Evolutionary conservation across 805 yeast genomes (phyloP).

Genomic region (Suhomyces sp.): DNA sequence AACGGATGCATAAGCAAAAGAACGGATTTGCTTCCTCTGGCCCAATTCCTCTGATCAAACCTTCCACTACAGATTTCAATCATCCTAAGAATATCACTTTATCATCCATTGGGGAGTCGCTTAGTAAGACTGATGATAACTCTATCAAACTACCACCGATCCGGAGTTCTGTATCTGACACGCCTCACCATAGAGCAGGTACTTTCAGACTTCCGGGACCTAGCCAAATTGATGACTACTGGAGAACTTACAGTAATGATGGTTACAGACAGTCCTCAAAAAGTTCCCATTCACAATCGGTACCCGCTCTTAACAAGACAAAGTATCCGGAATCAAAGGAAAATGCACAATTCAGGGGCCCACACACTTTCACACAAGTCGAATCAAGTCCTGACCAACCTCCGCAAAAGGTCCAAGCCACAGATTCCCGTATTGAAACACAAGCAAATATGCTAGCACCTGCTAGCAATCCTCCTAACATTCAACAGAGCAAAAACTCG

Average conservation of each 20-base stretch:
- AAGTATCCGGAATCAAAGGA: too few relatives aligned
- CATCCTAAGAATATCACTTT: neutral
- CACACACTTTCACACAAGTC: neutral
- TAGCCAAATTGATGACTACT: neutral
- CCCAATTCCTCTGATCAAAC: neutral
- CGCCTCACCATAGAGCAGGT: too few relatives aligned
- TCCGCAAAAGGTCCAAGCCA: conserved; percentile 5
- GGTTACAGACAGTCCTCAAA: too few relatives aligned
- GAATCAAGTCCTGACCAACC: conserved; percentile 2
- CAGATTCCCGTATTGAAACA: neutral
- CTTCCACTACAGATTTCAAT: neutral
- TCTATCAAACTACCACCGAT: conserved; percentile 4
- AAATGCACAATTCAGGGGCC: neutral
- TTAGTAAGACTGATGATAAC: neutral
- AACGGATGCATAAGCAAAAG: neutral
- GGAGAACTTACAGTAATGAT: conserved; percentile 1
- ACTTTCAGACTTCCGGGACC: conserved; percentile 4
- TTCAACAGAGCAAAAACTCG: too few relatives aligned
- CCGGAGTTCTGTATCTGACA: too few relatives aligned
- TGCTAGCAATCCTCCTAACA: too few relatives aligned
- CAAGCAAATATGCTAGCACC: too few relatives aligned
- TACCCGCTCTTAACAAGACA: too few relatives aligned
- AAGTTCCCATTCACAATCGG: too few relatives aligned
- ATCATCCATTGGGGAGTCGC: conserved; percentile 2
- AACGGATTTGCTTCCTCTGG: neutral